Percentiles rank a stretch among this genome's conserved stretches.
Evolutionary conservation across 192 early-diverging fungal species (phyloP).

Genomic region (Spinellus fusiger): DNA sequence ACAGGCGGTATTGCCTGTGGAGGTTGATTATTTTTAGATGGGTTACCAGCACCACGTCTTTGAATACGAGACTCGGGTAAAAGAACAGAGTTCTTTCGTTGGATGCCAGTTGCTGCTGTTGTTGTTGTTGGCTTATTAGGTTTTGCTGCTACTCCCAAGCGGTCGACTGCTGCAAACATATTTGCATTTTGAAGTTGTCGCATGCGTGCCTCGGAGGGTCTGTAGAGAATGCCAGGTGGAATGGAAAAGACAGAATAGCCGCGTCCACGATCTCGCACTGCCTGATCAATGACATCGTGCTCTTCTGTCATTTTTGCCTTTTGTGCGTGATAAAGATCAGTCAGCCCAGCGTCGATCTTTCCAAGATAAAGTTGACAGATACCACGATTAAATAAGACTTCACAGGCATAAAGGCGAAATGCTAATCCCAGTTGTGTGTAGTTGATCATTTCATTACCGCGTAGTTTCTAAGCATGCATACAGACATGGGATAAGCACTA

Average conservation of each 20-base stretch:
- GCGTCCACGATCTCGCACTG: conserved; percentile 48
- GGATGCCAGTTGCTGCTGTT: neutral
- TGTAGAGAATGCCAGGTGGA: conserved; percentile 72
- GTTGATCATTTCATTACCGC: conserved; percentile 86
- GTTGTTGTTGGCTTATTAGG: neutral
- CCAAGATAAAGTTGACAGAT: conserved; percentile 75
- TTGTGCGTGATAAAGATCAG: conserved; percentile 68
- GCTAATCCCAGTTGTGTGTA: conserved; percentile 92
- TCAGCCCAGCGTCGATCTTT: conserved; percentile 60
- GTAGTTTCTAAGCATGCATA: conserved; percentile 57
- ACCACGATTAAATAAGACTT: conserved; percentile 88
- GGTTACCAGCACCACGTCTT: neutral
- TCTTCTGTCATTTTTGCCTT: conserved; percentile 58
- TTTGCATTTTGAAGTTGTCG: conserved; percentile 20
- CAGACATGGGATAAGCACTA: conserved; percentile 1
- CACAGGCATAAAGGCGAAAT: conserved; percentile 83
- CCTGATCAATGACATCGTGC: conserved; percentile 65
- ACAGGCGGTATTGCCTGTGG: no score
- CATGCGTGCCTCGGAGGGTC: conserved; percentile 79
- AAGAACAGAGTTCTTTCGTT: conserved; percentile 27
- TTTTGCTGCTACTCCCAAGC: conserved; percentile 9
- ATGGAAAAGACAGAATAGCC: conserved; percentile 76
- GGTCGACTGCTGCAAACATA: conserved; percentile 72
- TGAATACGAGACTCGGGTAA: neutral
- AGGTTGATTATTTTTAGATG: neutral